phyloP scores from a whole-genome alignment of 192 early-diverging fungal species.

The Neocallimastix lanati region DNA sequence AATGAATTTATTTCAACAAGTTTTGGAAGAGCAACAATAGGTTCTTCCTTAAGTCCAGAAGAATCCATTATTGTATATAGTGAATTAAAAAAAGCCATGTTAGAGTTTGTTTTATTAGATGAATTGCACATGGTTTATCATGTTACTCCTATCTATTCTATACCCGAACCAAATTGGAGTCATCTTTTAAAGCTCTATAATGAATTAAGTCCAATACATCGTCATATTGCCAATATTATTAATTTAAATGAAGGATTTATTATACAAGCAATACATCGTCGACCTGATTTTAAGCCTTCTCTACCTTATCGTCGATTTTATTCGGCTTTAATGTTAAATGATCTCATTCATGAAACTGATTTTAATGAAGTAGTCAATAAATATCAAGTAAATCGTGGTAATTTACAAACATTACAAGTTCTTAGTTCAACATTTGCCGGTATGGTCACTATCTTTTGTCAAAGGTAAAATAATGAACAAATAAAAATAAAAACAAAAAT shows the following conservation, averaged over 20 bases:
- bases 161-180: slow-evolving; percentile 6
- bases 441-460: slow-evolving; percentile 24
- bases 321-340: slow-evolving; percentile 11
- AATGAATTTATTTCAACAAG: slow-evolving; percentile 6
- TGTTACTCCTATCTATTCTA: slow-evolving; percentile 8
- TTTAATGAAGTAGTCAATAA: slow-evolving; percentile 9
- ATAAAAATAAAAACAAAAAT: not conserved
- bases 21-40: slow-evolving; percentile 11
- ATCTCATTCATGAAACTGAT: slow-evolving; percentile 13
- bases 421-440: slow-evolving; percentile 16
- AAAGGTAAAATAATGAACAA: not conserved
- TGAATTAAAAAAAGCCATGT: slow-evolving; percentile 7
- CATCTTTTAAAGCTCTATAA: slow-evolving; percentile 5
- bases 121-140: slow-evolving; percentile 16
- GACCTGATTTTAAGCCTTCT: not conserved
- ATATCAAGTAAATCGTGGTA: slow-evolving; percentile 13
- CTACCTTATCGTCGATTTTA: slow-evolving; percentile 8
- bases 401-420: slow-evolving; percentile 10
- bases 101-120: slow-evolving; percentile 14
- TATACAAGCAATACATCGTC: not conserved
- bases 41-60: slow-evolving; percentile 13
- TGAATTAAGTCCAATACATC: slow-evolving; percentile 1
- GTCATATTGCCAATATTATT: slow-evolving; percentile 5
- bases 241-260: slow-evolving; percentile 7
- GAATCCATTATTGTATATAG: slow-evolving; percentile 12